These are phyloP conservation scores for Coniochaeta hoffmannii DNA, from an alignment of 2,329 filamentous ascomycete species.

Conservation along the genomic window DNA sequence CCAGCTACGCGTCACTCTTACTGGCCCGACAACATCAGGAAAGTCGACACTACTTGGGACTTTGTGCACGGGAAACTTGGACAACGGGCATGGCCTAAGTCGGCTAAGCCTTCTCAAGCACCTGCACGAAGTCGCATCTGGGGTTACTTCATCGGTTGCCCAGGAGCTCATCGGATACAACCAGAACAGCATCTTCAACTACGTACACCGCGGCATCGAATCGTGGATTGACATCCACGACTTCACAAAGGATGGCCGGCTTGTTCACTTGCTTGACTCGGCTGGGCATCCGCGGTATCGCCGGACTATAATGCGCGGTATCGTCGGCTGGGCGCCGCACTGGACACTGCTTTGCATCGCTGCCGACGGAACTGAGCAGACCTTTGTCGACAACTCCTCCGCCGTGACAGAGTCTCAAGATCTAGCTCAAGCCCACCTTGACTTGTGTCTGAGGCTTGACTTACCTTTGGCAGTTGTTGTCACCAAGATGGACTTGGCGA, in stretches of 20 bases:
- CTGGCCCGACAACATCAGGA: conserved; percentile 82
- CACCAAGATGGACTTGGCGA: conserved; percentile 86
- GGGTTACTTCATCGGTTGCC: conserved; percentile 87
- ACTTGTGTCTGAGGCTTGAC: conserved; percentile 74
- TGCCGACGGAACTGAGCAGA: conserved; percentile 59
- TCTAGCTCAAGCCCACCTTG: conserved; percentile 70
- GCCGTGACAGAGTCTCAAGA: conserved; percentile 49
- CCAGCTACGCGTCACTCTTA: conserved; percentile 80
- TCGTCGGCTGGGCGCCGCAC: conserved; percentile 94
- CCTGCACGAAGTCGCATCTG: conserved; percentile 84
- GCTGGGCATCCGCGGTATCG: conserved; percentile 86
- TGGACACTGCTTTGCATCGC: conserved; percentile 87
- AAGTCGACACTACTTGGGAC: conserved; percentile 90
- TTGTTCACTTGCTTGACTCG: conserved; percentile 87
- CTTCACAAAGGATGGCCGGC: conserved; percentile 60
- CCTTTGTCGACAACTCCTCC: conserved; percentile 31
- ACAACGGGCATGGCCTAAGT: conserved; percentile 89
- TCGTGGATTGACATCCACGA: conserved; percentile 95
- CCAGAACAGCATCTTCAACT: conserved; percentile 61
- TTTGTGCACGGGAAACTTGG: conserved; percentile 76
- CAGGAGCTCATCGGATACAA: conserved; percentile 89
- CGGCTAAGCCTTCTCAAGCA: conserved; percentile 84
- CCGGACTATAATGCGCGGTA: conserved; percentile 77
- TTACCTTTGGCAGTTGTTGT: conserved; percentile 75
- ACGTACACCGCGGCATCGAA: conserved; percentile 76